Evolutionary conservation across 768 basidiomycete species (phyloP), one percentile per base, ranked within the genome.

Genomic region (Tephrocybe sp.): DNA sequence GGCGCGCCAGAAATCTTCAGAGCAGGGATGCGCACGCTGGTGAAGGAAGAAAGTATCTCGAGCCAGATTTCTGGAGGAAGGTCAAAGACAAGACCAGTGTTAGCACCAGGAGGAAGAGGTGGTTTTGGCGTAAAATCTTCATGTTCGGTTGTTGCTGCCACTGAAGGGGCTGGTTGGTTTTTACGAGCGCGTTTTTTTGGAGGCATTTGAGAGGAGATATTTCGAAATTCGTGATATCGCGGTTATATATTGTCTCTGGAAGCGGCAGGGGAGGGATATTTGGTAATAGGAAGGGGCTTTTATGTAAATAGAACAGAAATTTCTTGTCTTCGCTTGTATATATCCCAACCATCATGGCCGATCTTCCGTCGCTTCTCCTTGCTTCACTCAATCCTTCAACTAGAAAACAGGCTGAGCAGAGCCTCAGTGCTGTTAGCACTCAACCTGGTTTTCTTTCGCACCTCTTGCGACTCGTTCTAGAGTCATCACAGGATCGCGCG

Each of bases 361-460:
- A 87, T 63, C 72, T 91, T 49, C 68, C 89, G 52, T 62, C 78
- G 51, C 75, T 93, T 57, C 78, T 95, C 55, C 71, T 84, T 47
- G 80, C 85, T 6, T 88, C 90, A 39, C 73, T 91, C 49, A 69
- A 83, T 55, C 84, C 91, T 16, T 58, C 75, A 12, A 81, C 82
- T 0, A 71, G 91, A 52, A 89, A 91, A 66, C 74, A 84, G 45
- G 93, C 95, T 0, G 95, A 98, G 61, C 81, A 85, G 25, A 82
- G 73, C 52, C 83, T 99, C 5, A 68, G 74, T 50, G 65, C 76
- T 21, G 74, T 86, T 56, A 88, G 89, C 55, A 51, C 68, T 4
- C 88, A 94, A 58, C 77, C 78, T 2, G 88, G 87, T 9, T 99
- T 97, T 67, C 76, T 93, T 11, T 70, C 80, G 2, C 79, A 86